These are phyloP conservation scores for Terana coerulea DNA, from an alignment of 768 basidiomycete species.

Conservation along the genomic window DNA sequence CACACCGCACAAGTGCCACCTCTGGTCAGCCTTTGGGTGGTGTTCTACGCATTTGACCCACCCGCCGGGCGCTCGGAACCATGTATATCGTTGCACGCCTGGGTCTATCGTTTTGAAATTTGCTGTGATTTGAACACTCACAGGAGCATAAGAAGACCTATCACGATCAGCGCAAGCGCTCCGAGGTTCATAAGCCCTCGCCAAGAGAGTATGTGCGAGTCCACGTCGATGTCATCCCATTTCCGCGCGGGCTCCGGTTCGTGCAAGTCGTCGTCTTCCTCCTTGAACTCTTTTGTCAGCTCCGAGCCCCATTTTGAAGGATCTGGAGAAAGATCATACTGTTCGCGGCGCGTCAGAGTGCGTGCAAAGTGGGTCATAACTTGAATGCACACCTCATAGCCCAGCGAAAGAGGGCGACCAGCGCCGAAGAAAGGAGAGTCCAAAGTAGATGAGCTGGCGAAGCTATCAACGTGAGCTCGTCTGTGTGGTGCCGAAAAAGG, in stretches of 20 bases:
- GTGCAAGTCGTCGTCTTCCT: slow-evolving; percentile 37
- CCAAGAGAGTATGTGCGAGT: slow-evolving; percentile 31
- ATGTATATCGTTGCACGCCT: too few relatives aligned
- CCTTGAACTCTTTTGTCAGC: slow-evolving; percentile 27
- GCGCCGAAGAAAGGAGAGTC: slow-evolving; percentile 26
- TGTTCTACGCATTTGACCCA: too few relatives aligned
- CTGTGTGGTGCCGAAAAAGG: slow-evolving; percentile 9
- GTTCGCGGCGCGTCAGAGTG: slow-evolving; percentile 2
- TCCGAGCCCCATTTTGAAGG: slow-evolving; percentile 33
- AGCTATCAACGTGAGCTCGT: slow-evolving; percentile 10
- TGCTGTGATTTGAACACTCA: slow-evolving; percentile 16
- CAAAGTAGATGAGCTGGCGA: slow-evolving; percentile 19
- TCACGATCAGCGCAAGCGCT: slow-evolving; percentile 31
- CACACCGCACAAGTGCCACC: too few relatives aligned
- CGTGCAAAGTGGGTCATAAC: background rate
- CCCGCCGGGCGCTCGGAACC: too few relatives aligned
- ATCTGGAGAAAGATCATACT: slow-evolving; percentile 36
- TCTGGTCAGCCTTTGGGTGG: too few relatives aligned
- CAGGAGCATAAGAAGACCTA: slow-evolving; percentile 28
- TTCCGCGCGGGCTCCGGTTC: slow-evolving; percentile 26
- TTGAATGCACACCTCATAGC: slow-evolving; percentile 19
- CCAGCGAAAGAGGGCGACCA: slow-evolving; percentile 24
- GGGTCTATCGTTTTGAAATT: background rate
- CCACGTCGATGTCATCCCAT: slow-evolving; percentile 28
- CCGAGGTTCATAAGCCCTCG: slow-evolving; percentile 42